These are phyloP conservation scores for Penicillium sp. DNA, from an alignment of 2,329 filamentous ascomycete species.

Conservation along the genomic window DNA sequence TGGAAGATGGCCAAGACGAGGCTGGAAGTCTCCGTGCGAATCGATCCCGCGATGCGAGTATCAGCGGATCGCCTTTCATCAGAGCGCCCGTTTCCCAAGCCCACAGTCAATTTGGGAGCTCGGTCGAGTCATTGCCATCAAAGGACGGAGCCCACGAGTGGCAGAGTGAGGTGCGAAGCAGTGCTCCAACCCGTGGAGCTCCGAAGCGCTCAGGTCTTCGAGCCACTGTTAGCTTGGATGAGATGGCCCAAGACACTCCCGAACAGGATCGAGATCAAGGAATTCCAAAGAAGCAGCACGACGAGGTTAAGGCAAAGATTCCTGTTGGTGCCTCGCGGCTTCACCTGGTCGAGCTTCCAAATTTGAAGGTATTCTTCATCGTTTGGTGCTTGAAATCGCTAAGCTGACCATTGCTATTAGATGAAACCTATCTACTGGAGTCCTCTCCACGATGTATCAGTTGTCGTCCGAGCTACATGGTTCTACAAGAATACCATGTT, in stretches of 20 bases:
- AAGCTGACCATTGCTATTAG: conserved; percentile 35
- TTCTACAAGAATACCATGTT: conserved; percentile 97
- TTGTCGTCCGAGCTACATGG: conserved; percentile 87
- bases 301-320: conserved; percentile 59
- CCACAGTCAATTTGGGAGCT: conserved; percentile 35
- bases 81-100: conserved; percentile 43
- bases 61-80: conserved; percentile 55
- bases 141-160: conserved; percentile 27
- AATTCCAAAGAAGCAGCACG: conserved; percentile 25
- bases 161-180: conserved; percentile 24
- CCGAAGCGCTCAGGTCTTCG: conserved; percentile 35
- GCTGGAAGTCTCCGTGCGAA: conserved; percentile 29
- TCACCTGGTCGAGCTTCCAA: conserved; percentile 83
- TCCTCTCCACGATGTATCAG: conserved; percentile 83
- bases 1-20: conserved; percentile 24
- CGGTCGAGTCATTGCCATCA: conserved; percentile 31
- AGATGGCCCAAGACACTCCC: conserved; percentile 18
- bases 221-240: conserved; percentile 28
- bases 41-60: conserved; percentile 41
- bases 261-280: conserved; percentile 8
- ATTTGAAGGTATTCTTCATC: conserved; percentile 55
- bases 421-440: conserved; percentile 99
- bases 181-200: conserved; percentile 15
- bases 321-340: conserved; percentile 88
- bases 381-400: neutral